Conservation (phyloP, 2,329 filamentous ascomycete genomes). For the Paecilomyces niveus region DNA sequence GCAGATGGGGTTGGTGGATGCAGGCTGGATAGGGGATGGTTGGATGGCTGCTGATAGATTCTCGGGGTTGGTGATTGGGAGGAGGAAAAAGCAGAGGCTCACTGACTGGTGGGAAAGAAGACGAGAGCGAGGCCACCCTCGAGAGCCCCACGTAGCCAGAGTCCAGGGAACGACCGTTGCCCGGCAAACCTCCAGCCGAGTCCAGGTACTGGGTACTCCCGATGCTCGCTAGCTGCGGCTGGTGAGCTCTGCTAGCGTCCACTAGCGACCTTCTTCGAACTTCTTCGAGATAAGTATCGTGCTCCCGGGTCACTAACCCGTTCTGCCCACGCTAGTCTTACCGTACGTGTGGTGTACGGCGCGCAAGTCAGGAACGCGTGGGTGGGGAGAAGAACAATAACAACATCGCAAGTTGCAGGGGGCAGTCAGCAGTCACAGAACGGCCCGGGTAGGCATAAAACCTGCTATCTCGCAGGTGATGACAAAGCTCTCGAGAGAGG, state of each 20-base stretch:
- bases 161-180: not conserved
- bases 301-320: not conserved
- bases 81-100: not conserved
- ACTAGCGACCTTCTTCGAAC: not conserved
- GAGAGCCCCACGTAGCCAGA: slow-evolving; percentile 1
- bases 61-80: not conserved
- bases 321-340: not conserved
- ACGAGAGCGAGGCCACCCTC: slow-evolving; percentile 1
- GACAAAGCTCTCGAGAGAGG: not conserved
- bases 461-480: too few species aligned
- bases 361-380: slow-evolving; percentile 11
- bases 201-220: slow-evolving; percentile 4
- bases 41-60: not conserved
- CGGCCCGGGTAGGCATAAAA: too few species aligned
- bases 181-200: not conserved
- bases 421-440: not conserved
- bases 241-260: not conserved
- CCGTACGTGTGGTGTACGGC: slow-evolving; percentile 3
- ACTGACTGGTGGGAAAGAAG: not conserved
- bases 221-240: not conserved
- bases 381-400: not conserved
- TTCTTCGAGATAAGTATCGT: not conserved
- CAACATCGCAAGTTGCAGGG: not conserved
- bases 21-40: not conserved
- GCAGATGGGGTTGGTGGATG: not conserved